Evolutionary conservation across 177 flowering plant species (phyloP).

Genomic region (Telopea speciosissima): DNA sequence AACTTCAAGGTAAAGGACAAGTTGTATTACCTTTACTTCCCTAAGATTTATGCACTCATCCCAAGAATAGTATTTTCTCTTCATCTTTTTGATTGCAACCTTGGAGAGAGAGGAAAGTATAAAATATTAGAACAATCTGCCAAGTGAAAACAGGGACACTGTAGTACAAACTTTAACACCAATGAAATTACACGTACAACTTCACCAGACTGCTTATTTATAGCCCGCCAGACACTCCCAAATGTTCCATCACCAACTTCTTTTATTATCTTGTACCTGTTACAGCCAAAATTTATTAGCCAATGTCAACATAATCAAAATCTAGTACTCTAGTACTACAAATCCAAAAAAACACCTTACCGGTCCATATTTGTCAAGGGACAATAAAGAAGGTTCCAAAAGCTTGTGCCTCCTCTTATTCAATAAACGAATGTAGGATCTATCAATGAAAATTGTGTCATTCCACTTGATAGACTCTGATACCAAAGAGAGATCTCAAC

Average conservation of each 20-base stretch:
- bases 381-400: constrained; percentile 16
- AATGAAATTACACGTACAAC: constrained; percentile 46
- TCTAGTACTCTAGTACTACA: not conserved
- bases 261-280: constrained; percentile 83
- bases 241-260: constrained; percentile 99
- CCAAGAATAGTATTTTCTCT: constrained; percentile 93
- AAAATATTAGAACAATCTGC: not conserved
- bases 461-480: constrained; percentile 9
- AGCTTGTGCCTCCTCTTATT: constrained; percentile 38
- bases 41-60: constrained; percentile 94
- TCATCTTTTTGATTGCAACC: constrained; percentile 99
- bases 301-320: not conserved
- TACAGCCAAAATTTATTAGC: not conserved
- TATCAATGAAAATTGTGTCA: constrained; percentile 17
- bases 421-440: constrained; percentile 15
- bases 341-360: constrained; percentile 27
- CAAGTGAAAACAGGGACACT: not conserved
- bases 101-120: constrained; percentile 22
- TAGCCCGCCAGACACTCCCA: constrained; percentile 95
- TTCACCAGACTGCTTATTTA: constrained; percentile 87
- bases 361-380: constrained; percentile 56
- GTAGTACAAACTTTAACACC: not conserved
- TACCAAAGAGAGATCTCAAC: constrained; percentile 10
- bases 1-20: not conserved
- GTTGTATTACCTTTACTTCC: constrained; percentile 80